Percentiles rank a stretch among this genome's conserved stretches.
Evolutionary conservation across 176 grass and related monocot species (phyloP).

Genomic region (Lolium multiflorum): DNA sequence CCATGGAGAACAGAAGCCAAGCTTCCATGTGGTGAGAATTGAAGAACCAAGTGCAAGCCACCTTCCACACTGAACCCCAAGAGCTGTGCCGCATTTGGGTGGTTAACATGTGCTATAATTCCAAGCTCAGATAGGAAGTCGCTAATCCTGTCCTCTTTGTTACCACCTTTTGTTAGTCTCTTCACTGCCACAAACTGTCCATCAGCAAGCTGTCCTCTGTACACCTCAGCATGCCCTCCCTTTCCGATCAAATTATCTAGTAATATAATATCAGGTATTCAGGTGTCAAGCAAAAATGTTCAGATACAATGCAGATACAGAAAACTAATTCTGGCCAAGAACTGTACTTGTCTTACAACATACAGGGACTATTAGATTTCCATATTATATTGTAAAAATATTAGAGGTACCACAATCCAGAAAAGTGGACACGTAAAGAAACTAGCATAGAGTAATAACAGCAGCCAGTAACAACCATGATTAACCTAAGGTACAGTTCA

Average conservation of each 20-base stretch:
- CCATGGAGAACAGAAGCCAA: slow-evolving; percentile 92
- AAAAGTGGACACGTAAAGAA: slow-evolving; percentile 19
- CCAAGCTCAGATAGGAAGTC: slow-evolving; percentile 97
- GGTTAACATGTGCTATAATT: slow-evolving; percentile 99
- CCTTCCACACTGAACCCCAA: slow-evolving; percentile 93
- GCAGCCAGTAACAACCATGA: slow-evolving; percentile 37
- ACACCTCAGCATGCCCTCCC: slow-evolving; percentile 93
- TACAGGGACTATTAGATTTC: neutral
- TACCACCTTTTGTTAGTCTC: slow-evolving; percentile 81
- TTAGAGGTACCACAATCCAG: slow-evolving; percentile 8
- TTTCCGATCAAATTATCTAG: slow-evolving; percentile 94
- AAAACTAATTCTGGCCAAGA: neutral
- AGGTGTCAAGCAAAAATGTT: slow-evolving; percentile 31
- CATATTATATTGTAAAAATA: neutral
- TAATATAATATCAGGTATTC: slow-evolving; percentile 37
- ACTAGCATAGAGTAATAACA: slow-evolving; percentile 8
- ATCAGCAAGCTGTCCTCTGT: slow-evolving; percentile 76
- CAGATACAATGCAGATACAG: slow-evolving; percentile 17
- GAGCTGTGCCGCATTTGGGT: slow-evolving; percentile 93
- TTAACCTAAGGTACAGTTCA: slow-evolving; percentile 43
- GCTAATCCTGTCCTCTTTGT: slow-evolving; percentile 80
- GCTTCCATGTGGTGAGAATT: slow-evolving; percentile 95
- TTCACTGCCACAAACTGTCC: slow-evolving; percentile 91
- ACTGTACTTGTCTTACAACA: neutral
- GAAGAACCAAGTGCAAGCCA: slow-evolving; percentile 87